Evolutionary conservation across 176 grass and related monocot genomes (phyloP).

Genomic region (Lolium rigidum): DNA sequence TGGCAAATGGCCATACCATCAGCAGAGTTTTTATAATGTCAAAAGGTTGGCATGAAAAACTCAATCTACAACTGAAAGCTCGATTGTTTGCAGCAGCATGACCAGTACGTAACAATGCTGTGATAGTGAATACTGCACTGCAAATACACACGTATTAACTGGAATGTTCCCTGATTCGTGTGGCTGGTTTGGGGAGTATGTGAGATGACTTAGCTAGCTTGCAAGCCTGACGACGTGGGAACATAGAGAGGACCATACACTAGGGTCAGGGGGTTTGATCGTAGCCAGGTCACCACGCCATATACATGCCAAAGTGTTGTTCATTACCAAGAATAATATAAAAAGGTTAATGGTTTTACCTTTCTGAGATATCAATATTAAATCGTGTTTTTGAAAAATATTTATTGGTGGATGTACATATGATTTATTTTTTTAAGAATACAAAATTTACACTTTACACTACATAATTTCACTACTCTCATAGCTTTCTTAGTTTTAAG

Average conservation of each 20-base stretch:
- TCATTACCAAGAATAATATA: no score
- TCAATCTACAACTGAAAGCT: background rate
- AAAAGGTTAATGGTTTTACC: no score
- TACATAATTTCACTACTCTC: background rate
- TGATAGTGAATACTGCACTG: background rate
- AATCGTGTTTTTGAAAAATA: no score
- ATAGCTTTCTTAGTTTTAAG: background rate
- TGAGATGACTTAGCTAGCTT: background rate
- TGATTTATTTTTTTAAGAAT: no score
- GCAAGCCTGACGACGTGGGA: background rate
- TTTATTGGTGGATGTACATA: no score
- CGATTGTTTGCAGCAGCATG: background rate
- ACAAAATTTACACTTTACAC: background rate
- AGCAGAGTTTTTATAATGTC: background rate
- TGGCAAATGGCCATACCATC: background rate
- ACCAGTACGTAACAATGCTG: background rate
- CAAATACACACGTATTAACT: background rate
- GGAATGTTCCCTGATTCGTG: background rate
- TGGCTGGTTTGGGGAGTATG: background rate
- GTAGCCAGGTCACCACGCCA: no score
- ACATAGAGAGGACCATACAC: background rate
- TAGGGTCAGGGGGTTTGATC: background rate
- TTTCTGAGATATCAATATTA: no score
- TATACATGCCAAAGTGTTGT: no score
- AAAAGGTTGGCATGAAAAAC: background rate